These are phyloP conservation scores for Colletotrichum cereale DNA, from an alignment of 2,329 filamentous ascomycete species.

Conservation along the genomic window DNA sequence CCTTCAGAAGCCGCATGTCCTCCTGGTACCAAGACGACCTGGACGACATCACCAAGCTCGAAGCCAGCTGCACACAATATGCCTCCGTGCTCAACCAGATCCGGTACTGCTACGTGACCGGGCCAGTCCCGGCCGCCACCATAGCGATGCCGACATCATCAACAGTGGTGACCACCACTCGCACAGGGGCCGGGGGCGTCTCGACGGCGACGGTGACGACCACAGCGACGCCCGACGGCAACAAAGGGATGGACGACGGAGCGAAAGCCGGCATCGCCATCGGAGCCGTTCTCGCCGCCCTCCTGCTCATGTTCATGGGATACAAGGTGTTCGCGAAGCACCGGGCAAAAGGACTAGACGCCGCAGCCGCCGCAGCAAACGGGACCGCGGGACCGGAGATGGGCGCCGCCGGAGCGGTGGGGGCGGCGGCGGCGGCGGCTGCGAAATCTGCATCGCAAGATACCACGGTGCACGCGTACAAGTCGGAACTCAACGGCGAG, in stretches of 20 bases:
- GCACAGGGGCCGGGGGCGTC: conserved; percentile 1
- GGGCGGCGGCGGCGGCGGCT: not conserved
- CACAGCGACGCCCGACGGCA: conserved; percentile 8
- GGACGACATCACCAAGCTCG: conserved; percentile 33
- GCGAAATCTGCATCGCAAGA: not conserved
- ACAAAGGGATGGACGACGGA: conserved; percentile 19
- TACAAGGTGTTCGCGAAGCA: conserved; percentile 28
- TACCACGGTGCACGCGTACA: conserved; percentile 18
- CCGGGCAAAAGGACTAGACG: conserved; percentile 9
- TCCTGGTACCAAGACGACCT: conserved; percentile 35
- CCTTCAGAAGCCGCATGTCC: conserved; percentile 29
- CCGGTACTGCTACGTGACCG: conserved; percentile 35
- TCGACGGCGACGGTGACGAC: conserved; percentile 16
- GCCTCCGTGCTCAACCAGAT: conserved; percentile 15
- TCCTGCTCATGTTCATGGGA: conserved; percentile 22
- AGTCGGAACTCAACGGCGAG: conserved; percentile 33
- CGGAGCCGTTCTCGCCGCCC: conserved; percentile 16
- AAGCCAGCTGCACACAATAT: conserved; percentile 34
- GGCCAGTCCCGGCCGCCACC: conserved; percentile 7
- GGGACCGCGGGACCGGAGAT: conserved; percentile 7
- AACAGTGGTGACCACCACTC: not conserved
- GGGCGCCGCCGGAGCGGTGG: conserved; percentile 6
- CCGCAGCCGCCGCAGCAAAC: not conserved
- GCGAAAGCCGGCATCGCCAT: conserved; percentile 35
- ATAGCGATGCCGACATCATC: conserved; percentile 4